Conservation (phyloP, 805 yeast genomes). For the Schizosaccharomyces osmophilus region DNA sequence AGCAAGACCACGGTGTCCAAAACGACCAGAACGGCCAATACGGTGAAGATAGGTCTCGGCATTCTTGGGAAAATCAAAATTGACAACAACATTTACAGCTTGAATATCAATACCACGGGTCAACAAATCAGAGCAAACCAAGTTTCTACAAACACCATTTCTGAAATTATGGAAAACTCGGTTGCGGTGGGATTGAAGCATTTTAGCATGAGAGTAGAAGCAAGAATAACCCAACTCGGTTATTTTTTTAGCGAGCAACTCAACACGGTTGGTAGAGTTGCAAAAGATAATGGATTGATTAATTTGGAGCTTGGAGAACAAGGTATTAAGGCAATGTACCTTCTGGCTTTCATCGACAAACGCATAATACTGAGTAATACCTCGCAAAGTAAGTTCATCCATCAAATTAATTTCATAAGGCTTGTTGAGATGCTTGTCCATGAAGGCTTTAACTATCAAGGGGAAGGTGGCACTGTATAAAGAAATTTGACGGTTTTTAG, state of each 20-base stretch:
- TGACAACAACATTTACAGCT: conserved; percentile 92
- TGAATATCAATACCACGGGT: conserved; percentile 98
- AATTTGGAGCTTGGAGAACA: conserved; percentile 80
- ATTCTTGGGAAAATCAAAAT: conserved; percentile 93
- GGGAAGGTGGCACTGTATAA: conserved; percentile 94
- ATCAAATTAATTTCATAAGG: conserved; percentile 90
- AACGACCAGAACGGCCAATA: conserved; percentile 97
- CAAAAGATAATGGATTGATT: conserved; percentile 94
- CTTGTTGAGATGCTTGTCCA: conserved; percentile 61
- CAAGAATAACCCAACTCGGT: conserved; percentile 93
- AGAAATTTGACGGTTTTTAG: conserved; percentile 55
- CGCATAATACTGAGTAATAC: conserved; percentile 95
- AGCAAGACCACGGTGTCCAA: conserved; percentile 94
- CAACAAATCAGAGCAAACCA: conserved; percentile 85
- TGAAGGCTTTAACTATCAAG: conserved; percentile 68
- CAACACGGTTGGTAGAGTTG: conserved; percentile 90
- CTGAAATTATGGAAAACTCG: conserved; percentile 96
- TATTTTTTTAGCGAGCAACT: conserved; percentile 79
- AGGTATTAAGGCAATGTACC: conserved; percentile 80
- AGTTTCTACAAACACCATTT: conserved; percentile 89
- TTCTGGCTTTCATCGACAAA: conserved; percentile 92
- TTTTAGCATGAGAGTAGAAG: conserved; percentile 86
- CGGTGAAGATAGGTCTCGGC: conserved; percentile 95
- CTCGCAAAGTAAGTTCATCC: conserved; percentile 91
- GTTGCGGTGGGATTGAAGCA: conserved; percentile 94